Evolutionary conservation across 495 filamentous ascomycete species (phyloP).

Genomic region (Penicillium lagena): DNA sequence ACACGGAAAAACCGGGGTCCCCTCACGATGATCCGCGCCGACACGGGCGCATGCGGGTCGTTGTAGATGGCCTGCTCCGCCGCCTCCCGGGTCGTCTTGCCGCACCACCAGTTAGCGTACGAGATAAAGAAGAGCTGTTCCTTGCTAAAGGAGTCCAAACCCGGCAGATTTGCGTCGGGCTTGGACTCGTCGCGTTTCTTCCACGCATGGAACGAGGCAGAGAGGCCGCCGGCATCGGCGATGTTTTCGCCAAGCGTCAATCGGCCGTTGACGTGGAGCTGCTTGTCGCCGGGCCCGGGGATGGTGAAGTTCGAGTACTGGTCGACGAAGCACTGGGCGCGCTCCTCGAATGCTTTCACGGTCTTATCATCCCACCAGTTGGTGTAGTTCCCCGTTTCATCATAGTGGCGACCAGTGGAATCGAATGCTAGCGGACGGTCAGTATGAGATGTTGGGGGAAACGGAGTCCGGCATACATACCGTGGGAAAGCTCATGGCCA

Average conservation of each 20-base stretch:
- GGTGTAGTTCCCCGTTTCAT: constrained; percentile 58
- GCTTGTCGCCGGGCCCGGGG: constrained; percentile 43
- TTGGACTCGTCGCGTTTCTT: constrained; percentile 45
- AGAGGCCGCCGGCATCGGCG: constrained; percentile 66
- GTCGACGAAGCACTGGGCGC: constrained; percentile 63
- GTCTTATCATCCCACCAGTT: constrained; percentile 69
- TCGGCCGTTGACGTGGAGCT: constrained; percentile 60
- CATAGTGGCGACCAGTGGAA: constrained; percentile 59
- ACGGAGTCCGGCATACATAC: constrained; percentile 14
- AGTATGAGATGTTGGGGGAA: too few relatives aligned
- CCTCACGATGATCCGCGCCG: constrained; percentile 49
- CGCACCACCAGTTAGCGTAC: constrained; percentile 64
- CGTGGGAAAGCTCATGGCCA: constrained; percentile 69
- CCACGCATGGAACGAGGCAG: constrained; percentile 63
- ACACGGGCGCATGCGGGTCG: constrained; percentile 60
- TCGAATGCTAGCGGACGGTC: constrained; percentile 50
- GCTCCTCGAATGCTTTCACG: constrained; percentile 53
- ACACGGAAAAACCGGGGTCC: too few relatives aligned
- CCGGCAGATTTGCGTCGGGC: constrained; percentile 55
- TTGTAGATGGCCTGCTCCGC: constrained; percentile 51
- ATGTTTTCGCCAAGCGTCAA: constrained; percentile 72
- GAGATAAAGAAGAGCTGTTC: constrained; percentile 70
- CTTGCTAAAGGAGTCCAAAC: constrained; percentile 57
- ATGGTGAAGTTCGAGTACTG: constrained; percentile 63
- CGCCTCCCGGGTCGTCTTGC: constrained; percentile 51